Conservation (phyloP, 73 alveolate genomes). For the Paramecium biaurelia region DNA sequence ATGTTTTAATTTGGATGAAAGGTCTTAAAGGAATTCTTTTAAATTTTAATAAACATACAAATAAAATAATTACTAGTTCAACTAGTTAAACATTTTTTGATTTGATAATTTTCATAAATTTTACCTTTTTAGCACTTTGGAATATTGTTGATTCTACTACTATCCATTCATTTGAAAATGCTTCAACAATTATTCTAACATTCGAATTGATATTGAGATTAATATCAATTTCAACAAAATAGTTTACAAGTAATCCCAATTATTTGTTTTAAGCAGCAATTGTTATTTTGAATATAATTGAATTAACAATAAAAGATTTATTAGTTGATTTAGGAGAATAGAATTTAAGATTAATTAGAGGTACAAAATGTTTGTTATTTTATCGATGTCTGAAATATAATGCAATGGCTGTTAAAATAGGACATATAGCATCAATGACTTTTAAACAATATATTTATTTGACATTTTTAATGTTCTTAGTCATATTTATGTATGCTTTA, state of each 20-base stretch:
- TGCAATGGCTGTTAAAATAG: constrained; percentile 1
- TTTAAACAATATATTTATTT: constrained; percentile 28
- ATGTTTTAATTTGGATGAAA: background rate
- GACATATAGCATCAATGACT: background rate
- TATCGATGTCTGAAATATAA: constrained; percentile 7
- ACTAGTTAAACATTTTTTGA: background rate
- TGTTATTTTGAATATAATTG: background rate
- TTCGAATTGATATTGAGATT: background rate
- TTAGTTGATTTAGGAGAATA: background rate
- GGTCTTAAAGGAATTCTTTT: background rate
- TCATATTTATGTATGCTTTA: background rate
- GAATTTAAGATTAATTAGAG: background rate
- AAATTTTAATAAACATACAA: background rate
- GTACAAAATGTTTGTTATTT: constrained; percentile 6
- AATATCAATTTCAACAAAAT: background rate
- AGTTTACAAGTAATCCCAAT: background rate
- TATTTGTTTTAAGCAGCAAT: background rate
- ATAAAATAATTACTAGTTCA: background rate
- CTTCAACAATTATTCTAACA: background rate
- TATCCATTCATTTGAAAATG: background rate
- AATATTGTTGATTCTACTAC: background rate
- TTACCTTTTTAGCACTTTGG: background rate
- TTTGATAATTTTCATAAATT: background rate
- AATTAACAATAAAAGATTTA: background rate
- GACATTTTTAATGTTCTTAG: background rate